Conservation (phyloP, 2,329 filamentous ascomycete genomes). For the Tolypocladium endophyticum region DNA sequence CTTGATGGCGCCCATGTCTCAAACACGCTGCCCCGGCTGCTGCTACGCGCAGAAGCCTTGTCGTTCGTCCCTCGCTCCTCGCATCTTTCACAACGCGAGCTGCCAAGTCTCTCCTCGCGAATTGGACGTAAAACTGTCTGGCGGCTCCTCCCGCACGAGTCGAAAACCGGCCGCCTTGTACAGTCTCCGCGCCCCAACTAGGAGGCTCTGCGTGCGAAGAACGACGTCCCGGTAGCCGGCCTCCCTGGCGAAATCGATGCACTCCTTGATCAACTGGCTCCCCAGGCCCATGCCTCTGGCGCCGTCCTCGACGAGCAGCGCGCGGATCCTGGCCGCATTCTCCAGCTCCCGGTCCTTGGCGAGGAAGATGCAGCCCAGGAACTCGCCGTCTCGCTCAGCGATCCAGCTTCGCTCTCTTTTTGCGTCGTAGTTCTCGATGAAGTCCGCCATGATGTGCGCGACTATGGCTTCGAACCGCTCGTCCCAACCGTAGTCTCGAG, state of each 20-base stretch:
- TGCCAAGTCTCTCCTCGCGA: neutral
- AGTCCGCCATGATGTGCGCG: slow-evolving; percentile 12
- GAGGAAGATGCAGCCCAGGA: slow-evolving; percentile 15
- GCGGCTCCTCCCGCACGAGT: neutral
- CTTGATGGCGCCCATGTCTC: neutral
- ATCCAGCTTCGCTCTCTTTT: slow-evolving; percentile 16
- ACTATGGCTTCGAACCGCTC: slow-evolving; percentile 12
- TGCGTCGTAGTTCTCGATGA: slow-evolving; percentile 12
- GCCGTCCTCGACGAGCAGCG: slow-evolving; percentile 12
- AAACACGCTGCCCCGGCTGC: too few relatives aligned
- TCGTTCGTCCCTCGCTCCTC: neutral
- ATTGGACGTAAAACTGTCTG: neutral
- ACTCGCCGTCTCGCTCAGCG: slow-evolving; percentile 11
- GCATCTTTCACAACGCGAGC: neutral
- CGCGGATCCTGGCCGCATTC: slow-evolving; percentile 11
- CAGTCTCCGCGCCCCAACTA: slow-evolving; percentile 8
- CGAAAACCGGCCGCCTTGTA: slow-evolving; percentile 11
- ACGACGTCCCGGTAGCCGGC: slow-evolving; percentile 7
- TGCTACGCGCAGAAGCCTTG: too few relatives aligned
- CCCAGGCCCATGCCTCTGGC: slow-evolving; percentile 11
- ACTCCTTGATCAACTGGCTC: slow-evolving; percentile 5
- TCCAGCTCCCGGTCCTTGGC: slow-evolving; percentile 6
- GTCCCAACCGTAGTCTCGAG: slow-evolving; percentile 9
- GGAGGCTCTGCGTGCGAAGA: slow-evolving; percentile 9
- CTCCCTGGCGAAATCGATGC: slow-evolving; percentile 9